Evolutionary conservation across 2,329 filamentous ascomycete genomes (phyloP).

Genomic region (Ilyonectria destructans): DNA sequence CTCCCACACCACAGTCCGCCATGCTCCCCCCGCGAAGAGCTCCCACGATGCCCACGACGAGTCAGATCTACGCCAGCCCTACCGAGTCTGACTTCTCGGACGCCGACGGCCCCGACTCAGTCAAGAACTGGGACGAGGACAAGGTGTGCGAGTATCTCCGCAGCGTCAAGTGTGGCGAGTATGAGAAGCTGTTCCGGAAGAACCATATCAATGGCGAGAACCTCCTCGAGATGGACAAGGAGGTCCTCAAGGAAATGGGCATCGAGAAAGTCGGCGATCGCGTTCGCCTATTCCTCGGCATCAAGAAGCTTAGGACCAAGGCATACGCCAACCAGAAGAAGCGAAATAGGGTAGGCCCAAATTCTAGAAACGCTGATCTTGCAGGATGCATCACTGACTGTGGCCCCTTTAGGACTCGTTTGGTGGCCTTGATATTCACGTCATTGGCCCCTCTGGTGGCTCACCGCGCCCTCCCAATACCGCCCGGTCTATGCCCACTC

Average conservation of each 20-base stretch:
- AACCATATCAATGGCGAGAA: constrained; percentile 99
- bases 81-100: constrained; percentile 96
- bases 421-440: constrained; percentile 80
- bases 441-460: constrained; percentile 56
- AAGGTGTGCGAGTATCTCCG: constrained; percentile 92
- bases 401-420: constrained; percentile 79
- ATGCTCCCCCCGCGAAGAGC: constrained; percentile 69
- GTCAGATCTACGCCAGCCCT: constrained; percentile 81
- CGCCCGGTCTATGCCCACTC: constrained; percentile 63
- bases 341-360: constrained; percentile 81
- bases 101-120: constrained; percentile 80
- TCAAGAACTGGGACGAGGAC: constrained; percentile 92
- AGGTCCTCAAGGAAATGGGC: constrained; percentile 96
- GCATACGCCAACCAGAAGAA: constrained; percentile 85
- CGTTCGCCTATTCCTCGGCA: constrained; percentile 89
- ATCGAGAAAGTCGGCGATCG: constrained; percentile 98
- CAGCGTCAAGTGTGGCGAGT: constrained; percentile 93
- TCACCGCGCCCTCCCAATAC: constrained; percentile 73
- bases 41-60: constrained; percentile 64
- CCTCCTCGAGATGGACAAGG: constrained; percentile 96
- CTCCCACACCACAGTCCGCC: constrained; percentile 65
- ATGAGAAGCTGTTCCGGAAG: constrained; percentile 89
- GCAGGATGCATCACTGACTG: constrained; percentile 26
- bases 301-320: constrained; percentile 86
- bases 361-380: constrained; percentile 3